Conservation (phyloP, 2,329 filamentous ascomycete genomes). For the Xylariaceae sp. region DNA sequence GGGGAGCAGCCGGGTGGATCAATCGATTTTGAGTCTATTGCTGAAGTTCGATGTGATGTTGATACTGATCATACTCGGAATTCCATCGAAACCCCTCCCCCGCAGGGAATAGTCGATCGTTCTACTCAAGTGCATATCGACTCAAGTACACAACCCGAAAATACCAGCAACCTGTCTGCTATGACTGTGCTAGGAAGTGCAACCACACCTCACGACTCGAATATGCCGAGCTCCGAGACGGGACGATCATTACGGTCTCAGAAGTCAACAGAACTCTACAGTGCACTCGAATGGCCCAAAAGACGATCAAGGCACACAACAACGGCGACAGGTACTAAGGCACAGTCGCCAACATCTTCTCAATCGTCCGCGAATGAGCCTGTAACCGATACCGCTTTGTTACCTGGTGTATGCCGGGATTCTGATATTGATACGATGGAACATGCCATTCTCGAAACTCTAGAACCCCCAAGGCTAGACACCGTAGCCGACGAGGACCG, state of each 20-base stretch:
- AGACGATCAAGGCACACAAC: background rate
- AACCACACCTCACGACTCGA: background rate
- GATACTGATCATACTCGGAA: background rate
- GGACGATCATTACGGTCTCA: background rate
- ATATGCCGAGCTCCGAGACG: background rate
- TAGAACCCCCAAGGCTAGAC: background rate
- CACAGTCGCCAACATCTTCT: background rate
- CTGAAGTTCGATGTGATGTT: background rate
- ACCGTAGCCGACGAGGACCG: too few species aligned
- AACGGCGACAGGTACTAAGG: background rate
- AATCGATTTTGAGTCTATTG: background rate
- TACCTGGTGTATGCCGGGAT: background rate
- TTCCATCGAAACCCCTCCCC: background rate
- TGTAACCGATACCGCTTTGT: background rate
- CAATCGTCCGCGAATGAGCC: background rate
- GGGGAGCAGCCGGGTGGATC: background rate
- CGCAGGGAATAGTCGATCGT: background rate
- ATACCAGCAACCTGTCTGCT: background rate
- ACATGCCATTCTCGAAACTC: background rate
- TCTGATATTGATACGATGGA: background rate
- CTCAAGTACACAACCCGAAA: background rate
- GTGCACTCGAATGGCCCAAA: background rate
- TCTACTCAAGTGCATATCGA: background rate
- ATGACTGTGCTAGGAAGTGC: background rate
- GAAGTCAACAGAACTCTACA: background rate